Base-by-base conservation (phyloP, 495 filamentous ascomycete genomes). In the Cercophora scortea region DNA sequence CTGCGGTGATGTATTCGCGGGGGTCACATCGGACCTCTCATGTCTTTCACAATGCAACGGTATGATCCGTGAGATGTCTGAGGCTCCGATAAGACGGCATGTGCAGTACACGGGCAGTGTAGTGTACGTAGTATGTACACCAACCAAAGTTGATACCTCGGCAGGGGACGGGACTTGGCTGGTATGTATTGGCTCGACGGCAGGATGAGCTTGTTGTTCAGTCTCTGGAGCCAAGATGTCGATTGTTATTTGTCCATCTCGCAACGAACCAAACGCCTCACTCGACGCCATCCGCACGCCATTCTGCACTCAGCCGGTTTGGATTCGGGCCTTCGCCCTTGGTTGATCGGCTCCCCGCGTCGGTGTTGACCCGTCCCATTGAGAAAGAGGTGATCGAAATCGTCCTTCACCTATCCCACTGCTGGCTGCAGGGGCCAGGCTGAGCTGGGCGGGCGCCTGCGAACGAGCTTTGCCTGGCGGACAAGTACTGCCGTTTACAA, bases 241-340 rank as follows among this genome's bases (percentile, higher is more conserved):
- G 25, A 25, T 25, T 25, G 25, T 25, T 25, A 25, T 25, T 25
- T 5, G 25, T 25, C 25, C 25, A 5, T 25, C 25, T 25, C 25
- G 2, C 25, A 2, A 25, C 49, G 49, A 32, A 42, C 51, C 44
- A 19, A 52, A 47, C 52, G 34, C 19, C 41, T 18, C 32, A 17
- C 12, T 49, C 34, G 39, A 43, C 53, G 56, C 53, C 50, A 45
- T 58, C 50, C 51, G 35, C 16, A 54, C 52, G 60, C 60, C 60
- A 62, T 54, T 35, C 48, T 57, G 53, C 53, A 52, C 34, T 40
- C 38, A 56, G 49, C 59, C 55, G 55, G 33, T 15, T 50, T 44
- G 50, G 52, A 65, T 57, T 61, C 58, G 61, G 61, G 48, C 55
- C 58, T 62, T 62, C 60, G 47, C 49, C 25, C 17, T 51, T 25